Evolutionary conservation across 2,329 filamentous ascomycete species (phyloP), one percentile per base, ranked within the genome.

Genomic region (Cordyceps fumosorosea): DNA sequence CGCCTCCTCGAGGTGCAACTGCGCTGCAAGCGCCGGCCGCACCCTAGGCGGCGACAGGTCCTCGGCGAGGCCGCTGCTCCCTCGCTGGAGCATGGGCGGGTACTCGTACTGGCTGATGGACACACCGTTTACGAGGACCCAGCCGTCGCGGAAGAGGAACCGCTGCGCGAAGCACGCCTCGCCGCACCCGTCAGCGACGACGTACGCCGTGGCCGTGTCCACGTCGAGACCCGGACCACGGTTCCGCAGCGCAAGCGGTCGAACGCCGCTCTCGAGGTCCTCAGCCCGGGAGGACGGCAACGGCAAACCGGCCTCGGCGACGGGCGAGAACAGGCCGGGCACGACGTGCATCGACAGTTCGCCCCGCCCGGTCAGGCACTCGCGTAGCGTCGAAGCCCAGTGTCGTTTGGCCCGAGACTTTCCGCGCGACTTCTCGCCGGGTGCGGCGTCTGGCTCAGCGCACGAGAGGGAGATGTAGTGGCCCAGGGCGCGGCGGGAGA

Each of bases 111-210:
- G 73, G 47, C 72, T 74, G 62, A 81, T 72, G 34, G 77, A 76
- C 66, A 78, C 72, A 5, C 79, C 79, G 64, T 80, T 81, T 50
- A 79, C 75, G 5, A 81, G 71, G 4, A 80, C 72, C 79, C 79
- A 81, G 66, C 75, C 72, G 66, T 80, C 77, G 45, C 68, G 70
- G 67, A 81, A 80, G 37, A 71, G 67, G 64, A 78, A 80, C 7
- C 78, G 75, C 66, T 80, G 78, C 65, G 81, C 73, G 67, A 80
- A 80, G 65, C 78, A 80, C 12, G 72, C 70, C 59, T 80, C 77
- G 22, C 79, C 78, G 65, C 78, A 80, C 10, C 74, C 68, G 29
- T 76, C 73, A 0, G 77, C 70, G 20, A 80, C 73, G 12, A 76
- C 68, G 64, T 80, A 77, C 0, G 76, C 77, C 55, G 72, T 71